These are phyloP conservation scores for Cerrena zonata DNA, from an alignment of 1,284 basidiomycete genomes.

Conservation along the genomic window DNA sequence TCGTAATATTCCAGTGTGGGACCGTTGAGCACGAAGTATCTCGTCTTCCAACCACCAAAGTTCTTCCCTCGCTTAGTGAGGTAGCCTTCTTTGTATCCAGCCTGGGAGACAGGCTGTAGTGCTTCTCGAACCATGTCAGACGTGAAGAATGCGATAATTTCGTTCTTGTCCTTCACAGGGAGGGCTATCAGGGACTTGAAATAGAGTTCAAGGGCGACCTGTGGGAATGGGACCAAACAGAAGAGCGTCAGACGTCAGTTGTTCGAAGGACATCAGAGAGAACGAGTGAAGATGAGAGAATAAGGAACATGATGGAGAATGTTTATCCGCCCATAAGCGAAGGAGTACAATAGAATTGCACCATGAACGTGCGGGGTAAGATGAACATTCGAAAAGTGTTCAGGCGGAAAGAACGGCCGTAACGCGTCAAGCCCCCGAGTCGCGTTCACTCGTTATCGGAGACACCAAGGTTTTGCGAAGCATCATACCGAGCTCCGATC, in stretches of 20 bases:
- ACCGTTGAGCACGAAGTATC: constrained; percentile 88
- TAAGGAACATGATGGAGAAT: neutral
- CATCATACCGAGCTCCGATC: neutral
- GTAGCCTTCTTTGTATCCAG: constrained; percentile 91
- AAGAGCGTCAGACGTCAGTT: constrained; percentile 12
- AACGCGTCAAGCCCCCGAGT: neutral
- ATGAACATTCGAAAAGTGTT: neutral
- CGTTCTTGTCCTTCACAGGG: constrained; percentile 82
- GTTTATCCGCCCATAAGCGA: too few relatives aligned
- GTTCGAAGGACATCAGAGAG: neutral
- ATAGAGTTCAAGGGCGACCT: constrained; percentile 82
- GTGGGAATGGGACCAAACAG: constrained; percentile 12
- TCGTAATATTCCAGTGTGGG: constrained; percentile 91
- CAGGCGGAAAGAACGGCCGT: neutral
- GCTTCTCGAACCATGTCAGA: constrained; percentile 78
- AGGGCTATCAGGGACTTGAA: constrained; percentile 80
- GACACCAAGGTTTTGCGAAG: too few relatives aligned
- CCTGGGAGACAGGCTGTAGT: constrained; percentile 69
- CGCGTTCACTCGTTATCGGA: too few relatives aligned
- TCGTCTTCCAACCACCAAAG: constrained; percentile 93
- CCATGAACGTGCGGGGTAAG: neutral
- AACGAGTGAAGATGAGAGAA: neutral
- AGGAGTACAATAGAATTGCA: neutral
- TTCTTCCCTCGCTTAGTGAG: constrained; percentile 95
- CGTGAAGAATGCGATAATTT: constrained; percentile 88